A percentile compares a stretch with the other conserved stretches of the same genome.
Evolutionary conservation across 768 basidiomycete species (phyloP).

Genomic region (Auriscalpium microsporum): DNA sequence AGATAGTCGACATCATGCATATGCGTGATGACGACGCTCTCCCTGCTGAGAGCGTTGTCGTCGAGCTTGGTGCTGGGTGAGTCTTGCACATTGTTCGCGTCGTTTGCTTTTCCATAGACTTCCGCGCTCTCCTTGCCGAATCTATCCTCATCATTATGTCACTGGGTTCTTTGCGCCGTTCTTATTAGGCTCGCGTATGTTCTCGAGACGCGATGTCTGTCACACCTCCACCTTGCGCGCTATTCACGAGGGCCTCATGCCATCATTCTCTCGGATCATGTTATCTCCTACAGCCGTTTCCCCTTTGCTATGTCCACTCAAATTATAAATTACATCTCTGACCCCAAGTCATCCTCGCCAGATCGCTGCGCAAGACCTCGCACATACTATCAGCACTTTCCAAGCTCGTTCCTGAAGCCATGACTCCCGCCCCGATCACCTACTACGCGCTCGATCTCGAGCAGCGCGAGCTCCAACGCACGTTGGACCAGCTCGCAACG

Average conservation of each 20-base stretch:
- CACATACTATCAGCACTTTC: conserved; percentile 71
- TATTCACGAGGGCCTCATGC: background rate
- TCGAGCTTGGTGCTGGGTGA: conserved; percentile 95
- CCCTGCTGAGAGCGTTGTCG: conserved; percentile 45
- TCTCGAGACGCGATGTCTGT: no score
- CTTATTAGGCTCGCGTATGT: no score
- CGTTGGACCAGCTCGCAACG: conserved; percentile 54
- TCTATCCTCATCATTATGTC: no score
- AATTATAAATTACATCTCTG: no score
- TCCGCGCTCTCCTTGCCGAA: no score
- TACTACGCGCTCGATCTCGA: conserved; percentile 95
- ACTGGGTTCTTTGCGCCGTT: no score
- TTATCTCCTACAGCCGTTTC: no score
- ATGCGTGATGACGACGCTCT: conserved; percentile 23
- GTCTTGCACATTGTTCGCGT: conserved; percentile 22
- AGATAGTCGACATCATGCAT: conserved; percentile 74
- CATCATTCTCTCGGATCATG: background rate
- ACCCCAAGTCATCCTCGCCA: conserved; percentile 20
- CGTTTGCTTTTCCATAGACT: no score
- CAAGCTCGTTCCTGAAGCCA: conserved; percentile 32
- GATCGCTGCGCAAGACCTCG: conserved; percentile 83
- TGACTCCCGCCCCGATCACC: conserved; percentile 44
- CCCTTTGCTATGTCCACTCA: no score
- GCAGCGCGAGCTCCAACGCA: conserved; percentile 73
- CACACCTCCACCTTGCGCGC: no score